Base-by-base conservation (phyloP, 2,329 filamentous ascomycete species). In the Sarocladium oryzae region DNA sequence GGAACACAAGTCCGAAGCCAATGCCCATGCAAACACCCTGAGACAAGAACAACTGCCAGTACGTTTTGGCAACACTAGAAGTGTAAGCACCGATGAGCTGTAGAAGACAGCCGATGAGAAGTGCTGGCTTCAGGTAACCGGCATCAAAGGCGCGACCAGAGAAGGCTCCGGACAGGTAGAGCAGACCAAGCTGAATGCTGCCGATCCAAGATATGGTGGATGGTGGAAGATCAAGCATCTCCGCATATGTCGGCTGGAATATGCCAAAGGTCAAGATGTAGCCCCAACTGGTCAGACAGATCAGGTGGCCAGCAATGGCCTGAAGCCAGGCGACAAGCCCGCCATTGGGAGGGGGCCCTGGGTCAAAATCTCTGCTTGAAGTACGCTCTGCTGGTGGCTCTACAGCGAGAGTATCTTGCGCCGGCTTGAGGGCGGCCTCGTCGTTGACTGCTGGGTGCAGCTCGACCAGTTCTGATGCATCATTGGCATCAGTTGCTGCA, bases 1-100 rank as follows among this genome's bases (percentile, higher is more conserved):
- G 71, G 64, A 81, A 79, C 57, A 82, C 66, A 50, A 81, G 62
- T 1, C 80, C 73, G 57, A 69, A 68, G 1, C 81, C 80, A 1
- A 84, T 62, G 0, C 81, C 80, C 23, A 77, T 71, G 38, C 78
- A 80, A 1, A 84, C 54, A 0, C 78, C 81, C 55, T 84, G 81
- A 0, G 71, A 65, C 0, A 79, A 66, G 26, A 78, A 66, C 0
- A 78, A 53, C 41, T 77, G 72, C 68, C 71, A 77, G 57, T 76
- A 77, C 20, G 59, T 54, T 0, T 59, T 69, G 6, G 66, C 60
- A 1, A 74, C 59, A 28, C 71, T 74, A 8, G 73, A 73, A 57
- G 68, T 65, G 57, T 78, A 71, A 23, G 72, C 66, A 15, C 74
- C 74, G 0, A 73, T 21, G 0, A 74, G 54, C 51, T 79, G 72